phyloP scores from a whole-genome alignment of 1,284 basidiomycete species.

The Trametes hirsuta region DNA sequence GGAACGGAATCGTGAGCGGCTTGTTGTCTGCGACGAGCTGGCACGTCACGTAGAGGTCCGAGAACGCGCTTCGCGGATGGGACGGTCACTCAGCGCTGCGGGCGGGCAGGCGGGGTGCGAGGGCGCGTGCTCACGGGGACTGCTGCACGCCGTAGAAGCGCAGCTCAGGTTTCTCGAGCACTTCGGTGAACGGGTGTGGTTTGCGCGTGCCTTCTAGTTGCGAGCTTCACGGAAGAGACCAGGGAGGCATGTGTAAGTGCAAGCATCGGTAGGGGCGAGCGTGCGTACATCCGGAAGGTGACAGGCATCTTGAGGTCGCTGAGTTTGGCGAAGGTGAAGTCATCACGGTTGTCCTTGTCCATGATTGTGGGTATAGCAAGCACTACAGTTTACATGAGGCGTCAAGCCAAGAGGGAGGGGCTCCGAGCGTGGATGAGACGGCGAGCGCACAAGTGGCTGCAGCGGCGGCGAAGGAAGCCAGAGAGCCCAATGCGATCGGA shows the following conservation, averaged over 20 bases:
- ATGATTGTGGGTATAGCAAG: conserved; percentile 37
- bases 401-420: no score
- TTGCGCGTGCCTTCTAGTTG: conserved; percentile 82
- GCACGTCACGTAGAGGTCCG: conserved; percentile 92
- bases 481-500: conserved; percentile 8
- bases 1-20: conserved; percentile 86
- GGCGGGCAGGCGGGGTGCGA: neutral
- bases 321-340: conserved; percentile 89
- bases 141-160: conserved; percentile 77
- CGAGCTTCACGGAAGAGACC: conserved; percentile 51
- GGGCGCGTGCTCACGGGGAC: conserved; percentile 58
- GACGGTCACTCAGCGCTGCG: conserved; percentile 26
- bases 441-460: neutral
- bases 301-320: conserved; percentile 86
- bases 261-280: neutral
- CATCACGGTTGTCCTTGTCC: conserved; percentile 79
- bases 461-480: neutral
- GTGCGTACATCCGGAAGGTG: conserved; percentile 82
- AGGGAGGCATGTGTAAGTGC: no score
- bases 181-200: conserved; percentile 71
- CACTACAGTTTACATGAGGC: no score
- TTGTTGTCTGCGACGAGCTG: conserved; percentile 94
- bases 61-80: conserved; percentile 59
- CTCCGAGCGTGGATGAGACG: neutral
- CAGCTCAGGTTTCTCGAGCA: conserved; percentile 78